Base-by-base conservation (phyloP, 2,329 filamentous ascomycete genomes). In the Cryphonectria radicalis region DNA sequence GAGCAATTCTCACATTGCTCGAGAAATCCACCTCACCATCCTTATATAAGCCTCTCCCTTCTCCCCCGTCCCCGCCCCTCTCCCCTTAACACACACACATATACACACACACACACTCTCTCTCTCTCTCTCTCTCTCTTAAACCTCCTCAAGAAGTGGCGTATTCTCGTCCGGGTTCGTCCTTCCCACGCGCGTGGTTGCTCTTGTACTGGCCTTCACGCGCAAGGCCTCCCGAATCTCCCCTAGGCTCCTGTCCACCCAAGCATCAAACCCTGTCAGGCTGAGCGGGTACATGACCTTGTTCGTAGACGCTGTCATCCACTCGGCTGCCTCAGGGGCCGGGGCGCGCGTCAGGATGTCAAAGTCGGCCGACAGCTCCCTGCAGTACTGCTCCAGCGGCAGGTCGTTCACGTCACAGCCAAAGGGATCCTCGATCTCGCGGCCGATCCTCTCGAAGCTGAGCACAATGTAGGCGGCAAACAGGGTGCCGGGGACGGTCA, bases 381-480 rank as follows among this genome's bases (percentile, higher is more conserved):
- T 62, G 43, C 59, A 40, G 32, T 57, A 69, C 60, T 55, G 32
- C 3, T 55, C 40, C 25, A 63, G 57, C 5, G 67, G 42, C 40
- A 68, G 19, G 28, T 63, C 67, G n/a, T 66, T 68, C 28, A 68
- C 66, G 66, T 68, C 66, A 40, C 10, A 13, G 42, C 66, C 66
- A 19, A 68, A 68, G 35, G 66, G 66, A 17, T 68, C 53, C 55
- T 68, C 66, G 57, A 68, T 68, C 66, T 68, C 66, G 11, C 66
- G 66, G 14, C 66, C 66, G 66, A 68, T 68, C n/a, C 53, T 22
- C 55, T 60, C 53, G 63, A 96, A 89, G 35, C 92, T 92, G 72
- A 96, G 88, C 78, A 96, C 95, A 75, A 96, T 95, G 80, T 95
- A 95, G 3, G 92, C 90, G 3, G 91, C 91, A 4, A 84, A 86